Evolutionary conservation across 306 rosid genomes (phyloP).

Genomic region (Cicer chorassanicum): DNA sequence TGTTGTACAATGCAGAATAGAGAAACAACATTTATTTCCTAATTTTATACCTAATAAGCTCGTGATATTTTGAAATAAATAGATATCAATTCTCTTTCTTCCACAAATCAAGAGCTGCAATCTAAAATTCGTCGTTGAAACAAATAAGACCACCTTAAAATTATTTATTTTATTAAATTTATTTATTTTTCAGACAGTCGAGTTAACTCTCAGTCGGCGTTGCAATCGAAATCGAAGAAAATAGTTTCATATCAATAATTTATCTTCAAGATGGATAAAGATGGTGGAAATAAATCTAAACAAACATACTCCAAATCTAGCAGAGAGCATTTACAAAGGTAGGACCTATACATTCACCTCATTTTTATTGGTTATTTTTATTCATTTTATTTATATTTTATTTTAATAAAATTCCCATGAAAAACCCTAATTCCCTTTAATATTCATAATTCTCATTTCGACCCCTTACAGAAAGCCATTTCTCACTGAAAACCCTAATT

Average conservation of each 20-base stretch:
- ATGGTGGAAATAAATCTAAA: neutral
- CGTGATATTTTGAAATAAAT: neutral
- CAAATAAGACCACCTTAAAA: neutral
- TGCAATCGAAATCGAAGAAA: too few species aligned
- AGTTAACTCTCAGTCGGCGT: neutral
- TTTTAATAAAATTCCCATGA: neutral
- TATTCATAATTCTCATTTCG: neutral
- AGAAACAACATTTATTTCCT: neutral
- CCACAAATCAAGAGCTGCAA: neutral
- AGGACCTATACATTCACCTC: neutral
- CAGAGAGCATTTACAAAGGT: neutral
- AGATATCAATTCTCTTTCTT: neutral
- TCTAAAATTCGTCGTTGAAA: neutral
- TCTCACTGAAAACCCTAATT: constrained; percentile 28
- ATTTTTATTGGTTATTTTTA: neutral
- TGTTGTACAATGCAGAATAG: neutral
- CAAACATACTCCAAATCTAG: neutral
- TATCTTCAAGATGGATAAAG: neutral
- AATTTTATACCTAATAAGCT: neutral
- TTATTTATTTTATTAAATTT: neutral
- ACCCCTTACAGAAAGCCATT: neutral
- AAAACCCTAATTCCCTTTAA: constrained; percentile 30
- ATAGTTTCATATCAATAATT: neutral
- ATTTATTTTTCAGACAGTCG: neutral
- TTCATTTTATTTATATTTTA: neutral